These are phyloP conservation scores for Coemansia sp. DNA, from an alignment of 192 early-diverging fungal species.

Conservation along the genomic window DNA sequence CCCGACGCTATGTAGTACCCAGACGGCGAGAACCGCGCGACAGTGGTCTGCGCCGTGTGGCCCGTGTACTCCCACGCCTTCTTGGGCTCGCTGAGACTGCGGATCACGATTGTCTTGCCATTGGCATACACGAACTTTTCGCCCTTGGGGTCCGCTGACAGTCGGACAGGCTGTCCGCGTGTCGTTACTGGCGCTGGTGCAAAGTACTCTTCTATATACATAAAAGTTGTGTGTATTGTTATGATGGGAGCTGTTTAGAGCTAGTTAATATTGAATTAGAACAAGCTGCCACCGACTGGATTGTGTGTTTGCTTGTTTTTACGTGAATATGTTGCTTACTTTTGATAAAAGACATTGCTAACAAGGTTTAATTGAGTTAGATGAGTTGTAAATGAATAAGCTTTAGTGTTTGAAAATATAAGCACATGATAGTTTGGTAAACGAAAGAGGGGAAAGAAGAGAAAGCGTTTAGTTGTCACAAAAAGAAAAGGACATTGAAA, in stretches of 20 bases:
- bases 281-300: no score
- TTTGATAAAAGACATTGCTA: conserved; percentile 38
- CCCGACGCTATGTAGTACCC: conserved; percentile 97
- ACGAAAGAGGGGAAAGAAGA: no score
- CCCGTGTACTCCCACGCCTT: conserved; percentile 73
- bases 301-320: no score
- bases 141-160: conserved; percentile 83
- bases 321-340: conserved; percentile 17
- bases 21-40: conserved; percentile 86
- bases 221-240: not conserved
- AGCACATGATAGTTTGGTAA: no score
- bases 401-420: no score
- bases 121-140: conserved; percentile 85
- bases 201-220: conserved; percentile 53
- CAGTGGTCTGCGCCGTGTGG: conserved; percentile 75
- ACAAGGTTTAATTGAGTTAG: not conserved
- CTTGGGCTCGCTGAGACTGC: conserved; percentile 59
- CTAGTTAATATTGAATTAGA: no score
- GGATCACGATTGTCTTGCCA: conserved; percentile 82
- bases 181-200: conserved; percentile 74
- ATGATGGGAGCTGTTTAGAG: no score
- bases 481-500: no score
- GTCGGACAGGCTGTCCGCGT: conserved; percentile 78
- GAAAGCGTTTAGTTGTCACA: no score
- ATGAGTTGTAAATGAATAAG: not conserved